Base-by-base conservation (phyloP, 208 protist genomes). In the Trypanosomatidae sp. region DNA sequence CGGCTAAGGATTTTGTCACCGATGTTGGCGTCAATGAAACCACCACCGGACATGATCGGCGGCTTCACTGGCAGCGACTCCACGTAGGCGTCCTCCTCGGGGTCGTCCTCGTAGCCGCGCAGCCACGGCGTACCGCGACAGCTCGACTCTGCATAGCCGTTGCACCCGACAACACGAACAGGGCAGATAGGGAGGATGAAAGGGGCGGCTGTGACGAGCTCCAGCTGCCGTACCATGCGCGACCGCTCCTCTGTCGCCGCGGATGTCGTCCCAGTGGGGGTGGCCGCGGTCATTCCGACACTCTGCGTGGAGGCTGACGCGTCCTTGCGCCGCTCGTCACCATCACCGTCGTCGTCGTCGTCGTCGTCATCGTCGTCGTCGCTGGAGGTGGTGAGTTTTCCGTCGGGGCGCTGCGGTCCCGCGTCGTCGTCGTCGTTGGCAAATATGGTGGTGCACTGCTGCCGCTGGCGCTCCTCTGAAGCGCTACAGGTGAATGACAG, bases 121-220 rank as follows among this genome's bases (percentile, higher is more conserved):
- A 88, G 75, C 86, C 86, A 91, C 62, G 83, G 76, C 41, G 83
- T 88, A 17, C 83, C 86, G 44, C 86, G 86, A 62, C 80, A 88
- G 17, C 44, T 71, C 12, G 75, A 74, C 68, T 85, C 81, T 10
- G 81, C 52, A 22, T 81, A 65, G 15, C 71, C 77, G 64, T 82
- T 80, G 69, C 76, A 88, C 36, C 83, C 86, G 25, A 89, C 84
- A 12, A 91, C 78, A 36, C 81, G 83, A n/a, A 91, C 78, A 3
- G 86, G 71, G 22, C 71, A 80, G 50, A 86, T 84, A 28, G 80
- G 81, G 1, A 91, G 41, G 62, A 82, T 79, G 52, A 85, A 88
- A 0, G 65, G 77, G 28, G 72, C 74, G 8, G 81, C 74, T 25
- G 73, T 76, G 58, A 68, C 36, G 8, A 76, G 70, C 39, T 70